Evolutionary conservation across 2,329 filamentous ascomycete genomes (phyloP).

Genomic region (Kalmusia sp.): DNA sequence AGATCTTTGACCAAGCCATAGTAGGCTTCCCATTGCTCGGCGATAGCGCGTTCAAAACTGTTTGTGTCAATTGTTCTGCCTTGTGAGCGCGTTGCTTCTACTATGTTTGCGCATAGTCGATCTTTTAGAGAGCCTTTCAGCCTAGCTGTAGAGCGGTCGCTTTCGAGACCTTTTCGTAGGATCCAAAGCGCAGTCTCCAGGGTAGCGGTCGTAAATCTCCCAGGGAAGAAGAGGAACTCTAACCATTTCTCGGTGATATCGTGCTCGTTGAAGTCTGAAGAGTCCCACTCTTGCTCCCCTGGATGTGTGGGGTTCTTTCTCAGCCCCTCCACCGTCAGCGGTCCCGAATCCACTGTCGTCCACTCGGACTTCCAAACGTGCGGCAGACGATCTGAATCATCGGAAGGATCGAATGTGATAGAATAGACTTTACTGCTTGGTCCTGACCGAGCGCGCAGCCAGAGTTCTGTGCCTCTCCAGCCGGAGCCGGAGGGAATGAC

Average conservation of each 20-base stretch:
- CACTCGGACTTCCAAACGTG: conserved; percentile 69
- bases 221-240: conserved; percentile 80
- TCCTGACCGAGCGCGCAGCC: conserved; percentile 63
- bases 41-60: conserved; percentile 74
- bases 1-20: conserved; percentile 86
- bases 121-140: conserved; percentile 70
- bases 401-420: conserved; percentile 75
- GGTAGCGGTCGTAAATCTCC: conserved; percentile 78
- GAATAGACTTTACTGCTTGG: conserved; percentile 68
- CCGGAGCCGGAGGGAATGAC: conserved; percentile 45
- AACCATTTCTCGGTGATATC: conserved; percentile 77
- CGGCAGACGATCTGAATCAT: conserved; percentile 67
- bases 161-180: conserved; percentile 71
- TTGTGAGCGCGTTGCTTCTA: conserved; percentile 70
- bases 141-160: conserved; percentile 17
- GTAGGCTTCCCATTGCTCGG: conserved; percentile 88
- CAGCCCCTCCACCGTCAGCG: conserved; percentile 50
- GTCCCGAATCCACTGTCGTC: conserved; percentile 53
- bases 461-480: conserved; percentile 52
- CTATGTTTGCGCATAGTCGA: conserved; percentile 75
- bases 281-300: conserved; percentile 38
- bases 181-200: conserved; percentile 84
- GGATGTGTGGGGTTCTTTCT: conserved; percentile 48
- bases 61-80: conserved; percentile 75
- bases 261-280: conserved; percentile 58